Evolutionary conservation across 2,329 filamentous ascomycete species (phyloP).

Genomic region (Penicillium olsonii): DNA sequence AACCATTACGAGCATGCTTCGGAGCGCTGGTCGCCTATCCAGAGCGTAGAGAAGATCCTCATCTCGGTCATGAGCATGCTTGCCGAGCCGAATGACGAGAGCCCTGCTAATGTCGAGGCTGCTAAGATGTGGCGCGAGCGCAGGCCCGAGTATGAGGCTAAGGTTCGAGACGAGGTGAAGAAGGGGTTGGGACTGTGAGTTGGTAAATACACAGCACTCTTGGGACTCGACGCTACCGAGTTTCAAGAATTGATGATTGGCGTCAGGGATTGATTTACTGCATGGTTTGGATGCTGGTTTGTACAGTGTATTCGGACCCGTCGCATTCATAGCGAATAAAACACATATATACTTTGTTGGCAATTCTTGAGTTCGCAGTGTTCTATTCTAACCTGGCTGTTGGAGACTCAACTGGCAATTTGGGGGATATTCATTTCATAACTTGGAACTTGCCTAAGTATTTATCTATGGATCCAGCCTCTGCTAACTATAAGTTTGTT

Average conservation of each 20-base stretch:
- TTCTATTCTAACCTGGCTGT: neutral
- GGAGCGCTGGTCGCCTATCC: conserved; percentile 94
- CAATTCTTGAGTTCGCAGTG: neutral
- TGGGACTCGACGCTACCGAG: neutral
- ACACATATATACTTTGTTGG: neutral
- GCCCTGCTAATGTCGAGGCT: conserved; percentile 92
- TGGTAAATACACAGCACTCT: neutral
- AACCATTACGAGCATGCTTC: conserved; percentile 97
- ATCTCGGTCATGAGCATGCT: conserved; percentile 98
- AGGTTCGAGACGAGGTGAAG: conserved; percentile 79
- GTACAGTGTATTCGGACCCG: conserved; percentile 17
- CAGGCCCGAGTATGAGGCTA: conserved; percentile 78
- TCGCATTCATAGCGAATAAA: conserved; percentile 14
- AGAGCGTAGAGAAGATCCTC: conserved; percentile 96
- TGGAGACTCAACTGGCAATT: too few relatives aligned
- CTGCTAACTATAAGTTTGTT: neutral
- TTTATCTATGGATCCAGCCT: too few relatives aligned
- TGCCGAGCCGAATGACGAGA: conserved; percentile 95
- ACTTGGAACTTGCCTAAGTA: too few relatives aligned
- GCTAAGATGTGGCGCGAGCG: conserved; percentile 94
- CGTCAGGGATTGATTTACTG: conserved; percentile 20
- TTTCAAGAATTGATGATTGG: conserved; percentile 25
- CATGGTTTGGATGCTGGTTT: conserved; percentile 19
- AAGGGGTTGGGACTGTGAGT: conserved; percentile 72
- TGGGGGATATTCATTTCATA: neutral